Conservation (phyloP, 345 rosid species). For the Mangifera indica region DNA sequence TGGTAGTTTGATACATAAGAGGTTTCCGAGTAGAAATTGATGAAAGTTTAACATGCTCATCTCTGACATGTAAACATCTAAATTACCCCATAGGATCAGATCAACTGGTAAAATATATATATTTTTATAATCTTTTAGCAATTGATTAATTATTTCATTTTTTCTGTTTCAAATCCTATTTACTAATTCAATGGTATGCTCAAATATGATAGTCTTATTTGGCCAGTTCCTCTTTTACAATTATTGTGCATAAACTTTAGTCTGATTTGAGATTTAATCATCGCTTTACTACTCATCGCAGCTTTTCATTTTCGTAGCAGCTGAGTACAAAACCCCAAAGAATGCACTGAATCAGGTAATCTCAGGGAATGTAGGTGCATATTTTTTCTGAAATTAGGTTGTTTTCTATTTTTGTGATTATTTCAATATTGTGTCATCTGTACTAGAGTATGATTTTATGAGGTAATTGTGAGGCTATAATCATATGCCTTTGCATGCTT, state of each 20-base stretch:
- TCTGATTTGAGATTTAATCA: not conserved
- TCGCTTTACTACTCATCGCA: constrained; percentile 29
- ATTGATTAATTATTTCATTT: not conserved
- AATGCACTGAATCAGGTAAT: constrained; percentile 89
- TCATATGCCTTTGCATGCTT: not conserved
- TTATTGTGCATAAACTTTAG: not conserved
- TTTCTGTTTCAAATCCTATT: not conserved
- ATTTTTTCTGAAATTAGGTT: not conserved
- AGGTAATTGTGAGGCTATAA: not conserved
- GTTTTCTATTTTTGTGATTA: not conserved
- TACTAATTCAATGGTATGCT: not conserved
- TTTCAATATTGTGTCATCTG: not conserved
- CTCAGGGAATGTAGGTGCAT: constrained; percentile 1
- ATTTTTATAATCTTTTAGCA: not conserved
- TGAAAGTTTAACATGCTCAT: not conserved
- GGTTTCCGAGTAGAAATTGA: not conserved
- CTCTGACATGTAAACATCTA: not conserved
- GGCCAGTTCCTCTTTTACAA: not conserved
- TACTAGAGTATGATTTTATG: not conserved
- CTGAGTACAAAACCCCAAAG: constrained; percentile 78
- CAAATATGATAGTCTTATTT: not conserved
- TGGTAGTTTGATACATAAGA: not conserved
- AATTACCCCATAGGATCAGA: not conserved
- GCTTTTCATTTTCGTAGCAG: constrained; percentile 84
- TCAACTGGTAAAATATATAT: not conserved